These are phyloP conservation scores for Mortierella alpina DNA, from an alignment of 192 early-diverging fungal genomes.

Conservation along the genomic window DNA sequence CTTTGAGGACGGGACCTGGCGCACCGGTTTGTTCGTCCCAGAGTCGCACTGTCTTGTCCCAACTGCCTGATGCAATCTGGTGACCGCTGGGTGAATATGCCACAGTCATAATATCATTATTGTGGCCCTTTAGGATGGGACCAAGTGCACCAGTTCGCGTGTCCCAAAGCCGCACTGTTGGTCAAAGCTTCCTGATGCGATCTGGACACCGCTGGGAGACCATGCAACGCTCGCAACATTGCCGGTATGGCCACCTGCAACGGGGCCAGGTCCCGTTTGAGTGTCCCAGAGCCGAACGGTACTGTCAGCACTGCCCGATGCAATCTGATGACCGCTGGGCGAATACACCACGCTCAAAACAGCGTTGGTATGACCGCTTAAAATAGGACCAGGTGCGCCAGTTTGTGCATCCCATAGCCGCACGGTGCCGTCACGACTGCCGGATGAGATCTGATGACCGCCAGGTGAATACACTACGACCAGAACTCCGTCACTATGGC, in stretches of 20 bases:
- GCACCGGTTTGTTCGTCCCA: background rate
- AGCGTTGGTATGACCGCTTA: background rate
- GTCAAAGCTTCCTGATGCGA: slow-evolving; percentile 9
- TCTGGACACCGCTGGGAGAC: background rate
- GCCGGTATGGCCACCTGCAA: background rate
- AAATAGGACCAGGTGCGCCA: background rate
- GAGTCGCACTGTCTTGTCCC: slow-evolving; percentile 3
- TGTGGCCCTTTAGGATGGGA: background rate
- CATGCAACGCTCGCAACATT: background rate
- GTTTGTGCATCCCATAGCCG: slow-evolving; percentile 1
- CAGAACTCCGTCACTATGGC: background rate
- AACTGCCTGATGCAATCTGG: background rate
- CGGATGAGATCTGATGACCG: background rate
- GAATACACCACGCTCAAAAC: slow-evolving; percentile 8
- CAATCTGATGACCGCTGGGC: slow-evolving; percentile 3
- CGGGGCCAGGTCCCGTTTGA: slow-evolving; percentile 2
- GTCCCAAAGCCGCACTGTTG: slow-evolving; percentile 10
- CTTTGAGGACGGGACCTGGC: background rate
- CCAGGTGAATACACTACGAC: background rate
- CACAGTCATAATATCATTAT: background rate
- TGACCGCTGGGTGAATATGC: slow-evolving; percentile 13
- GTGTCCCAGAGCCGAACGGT: slow-evolving; percentile 4
- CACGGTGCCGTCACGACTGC: background rate
- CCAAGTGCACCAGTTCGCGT: background rate
- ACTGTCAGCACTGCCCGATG: slow-evolving; percentile 3